These are phyloP conservation scores for Polyplosphaeria fusca DNA, from an alignment of 495 filamentous ascomycete genomes.

Conservation along the genomic window DNA sequence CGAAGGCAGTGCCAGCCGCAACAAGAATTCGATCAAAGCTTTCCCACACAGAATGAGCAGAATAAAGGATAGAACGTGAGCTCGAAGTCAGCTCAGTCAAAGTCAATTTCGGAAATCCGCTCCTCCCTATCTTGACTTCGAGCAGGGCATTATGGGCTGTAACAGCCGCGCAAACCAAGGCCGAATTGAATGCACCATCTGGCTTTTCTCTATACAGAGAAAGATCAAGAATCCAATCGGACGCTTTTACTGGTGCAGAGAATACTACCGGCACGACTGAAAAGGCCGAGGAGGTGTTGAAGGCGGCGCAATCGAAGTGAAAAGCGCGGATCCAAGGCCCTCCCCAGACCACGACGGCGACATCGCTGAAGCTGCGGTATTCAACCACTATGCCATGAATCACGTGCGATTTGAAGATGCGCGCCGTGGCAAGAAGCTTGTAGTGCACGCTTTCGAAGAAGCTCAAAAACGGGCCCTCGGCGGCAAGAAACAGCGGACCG, in stretches of 20 bases:
- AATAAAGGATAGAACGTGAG: slow-evolving; percentile 83
- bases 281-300: too few relatives aligned
- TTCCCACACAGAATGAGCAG: slow-evolving; percentile 67
- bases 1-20: slow-evolving; percentile 87
- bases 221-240: slow-evolving; percentile 86
- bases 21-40: slow-evolving; percentile 61
- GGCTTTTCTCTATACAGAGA: slow-evolving; percentile 37
- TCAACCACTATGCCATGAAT: slow-evolving; percentile 65
- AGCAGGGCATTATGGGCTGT: slow-evolving; percentile 83
- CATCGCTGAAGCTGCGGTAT: slow-evolving; percentile 1
- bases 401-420: slow-evolving; percentile 59
- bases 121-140: slow-evolving; percentile 7
- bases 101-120: slow-evolving; percentile 24
- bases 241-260: slow-evolving; percentile 37
- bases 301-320: not conserved
- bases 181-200: slow-evolving; percentile 19
- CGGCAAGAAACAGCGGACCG: slow-evolving; percentile 55
- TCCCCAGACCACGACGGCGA: slow-evolving; percentile 37
- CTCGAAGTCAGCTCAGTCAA: slow-evolving; percentile 56
- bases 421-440: slow-evolving; percentile 39
- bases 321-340: slow-evolving; percentile 27
- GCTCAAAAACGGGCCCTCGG: slow-evolving; percentile 71
- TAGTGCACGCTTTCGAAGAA: slow-evolving; percentile 50
- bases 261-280: too few relatives aligned
- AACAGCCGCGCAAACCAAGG: slow-evolving; percentile 49